phyloP scores from a whole-genome alignment of 2,329 filamentous ascomycete species.

The Penicillium griseofulvum region DNA sequence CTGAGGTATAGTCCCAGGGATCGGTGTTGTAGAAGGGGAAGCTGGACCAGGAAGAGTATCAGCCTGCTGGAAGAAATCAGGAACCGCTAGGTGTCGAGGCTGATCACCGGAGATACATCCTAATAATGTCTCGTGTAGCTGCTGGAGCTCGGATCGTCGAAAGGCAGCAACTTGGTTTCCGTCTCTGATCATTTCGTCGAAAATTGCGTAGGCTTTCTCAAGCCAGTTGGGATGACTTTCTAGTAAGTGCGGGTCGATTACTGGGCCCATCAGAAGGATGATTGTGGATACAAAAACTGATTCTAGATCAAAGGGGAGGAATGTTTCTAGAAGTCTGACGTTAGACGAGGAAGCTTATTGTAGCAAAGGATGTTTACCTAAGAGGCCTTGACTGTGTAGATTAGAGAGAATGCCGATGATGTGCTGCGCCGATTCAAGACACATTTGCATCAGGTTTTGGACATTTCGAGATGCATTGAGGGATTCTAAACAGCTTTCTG shows the following conservation, averaged over 20 bases:
- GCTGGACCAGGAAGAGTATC: constrained; percentile 2
- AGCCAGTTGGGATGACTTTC: constrained; percentile 41
- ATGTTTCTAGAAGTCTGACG: constrained; percentile 40
- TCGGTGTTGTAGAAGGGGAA: constrained; percentile 12
- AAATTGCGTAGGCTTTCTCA: constrained; percentile 44
- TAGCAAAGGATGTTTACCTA: constrained; percentile 38
- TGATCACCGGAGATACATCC: constrained; percentile 21
- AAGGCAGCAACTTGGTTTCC: constrained; percentile 50
- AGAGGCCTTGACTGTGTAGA: constrained; percentile 47
- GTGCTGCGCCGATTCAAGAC: constrained; percentile 46
- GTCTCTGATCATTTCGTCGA: constrained; percentile 49
- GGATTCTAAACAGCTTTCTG: constrained; percentile 28
- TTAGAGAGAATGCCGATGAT: constrained; percentile 45
- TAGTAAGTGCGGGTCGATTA: constrained; percentile 37
- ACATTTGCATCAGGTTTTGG: constrained; percentile 41
- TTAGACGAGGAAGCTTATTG: neutral
- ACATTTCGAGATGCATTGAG: constrained; percentile 39
- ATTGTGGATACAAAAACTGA: constrained; percentile 46
- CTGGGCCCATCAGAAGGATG: constrained; percentile 41
- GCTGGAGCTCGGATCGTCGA: constrained; percentile 47
- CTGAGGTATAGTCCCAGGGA: constrained; percentile 6
- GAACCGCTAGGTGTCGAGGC: constrained; percentile 12
- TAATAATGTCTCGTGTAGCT: constrained; percentile 37
- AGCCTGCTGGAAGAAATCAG: constrained; percentile 14
- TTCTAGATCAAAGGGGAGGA: constrained; percentile 51